These are phyloP conservation scores for Venturia nashicola DNA, from an alignment of 2,329 filamentous ascomycete species.

Conservation along the genomic window DNA sequence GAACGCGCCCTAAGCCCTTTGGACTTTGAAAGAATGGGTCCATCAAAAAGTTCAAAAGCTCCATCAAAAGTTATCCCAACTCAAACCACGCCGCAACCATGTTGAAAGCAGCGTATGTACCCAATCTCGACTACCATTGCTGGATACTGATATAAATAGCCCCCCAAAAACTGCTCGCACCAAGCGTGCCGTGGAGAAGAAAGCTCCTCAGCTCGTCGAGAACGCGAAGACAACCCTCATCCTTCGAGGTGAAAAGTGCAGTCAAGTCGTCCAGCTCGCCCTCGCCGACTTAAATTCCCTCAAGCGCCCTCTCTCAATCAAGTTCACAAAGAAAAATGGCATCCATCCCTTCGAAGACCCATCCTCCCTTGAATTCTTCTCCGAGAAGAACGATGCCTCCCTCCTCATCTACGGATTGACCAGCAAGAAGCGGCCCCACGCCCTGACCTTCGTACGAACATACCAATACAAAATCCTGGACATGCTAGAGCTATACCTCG, in stretches of 20 bases:
- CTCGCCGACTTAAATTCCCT: slow-evolving; percentile 75
- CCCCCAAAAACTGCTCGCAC: slow-evolving; percentile 58
- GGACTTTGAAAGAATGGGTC: too few species aligned
- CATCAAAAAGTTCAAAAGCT: neutral
- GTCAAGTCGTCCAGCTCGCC: slow-evolving; percentile 69
- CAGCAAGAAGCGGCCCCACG: slow-evolving; percentile 92
- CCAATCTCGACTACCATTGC: neutral
- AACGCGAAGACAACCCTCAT: slow-evolving; percentile 85
- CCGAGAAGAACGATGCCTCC: slow-evolving; percentile 87
- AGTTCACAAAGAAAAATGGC: slow-evolving; percentile 94
- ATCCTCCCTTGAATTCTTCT: slow-evolving; percentile 84
- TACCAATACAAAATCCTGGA: slow-evolving; percentile 84
- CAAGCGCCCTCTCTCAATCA: slow-evolving; percentile 72
- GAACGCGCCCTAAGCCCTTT: too few species aligned
- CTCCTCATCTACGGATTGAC: slow-evolving; percentile 74
- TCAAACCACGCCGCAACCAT: neutral
- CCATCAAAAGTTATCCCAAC: neutral
- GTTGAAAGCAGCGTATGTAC: slow-evolving; percentile 7
- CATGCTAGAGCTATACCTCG: slow-evolving; percentile 83
- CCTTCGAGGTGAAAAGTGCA: slow-evolving; percentile 76
- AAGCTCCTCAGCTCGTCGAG: slow-evolving; percentile 77
- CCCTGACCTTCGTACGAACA: slow-evolving; percentile 67
- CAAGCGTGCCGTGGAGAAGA: slow-evolving; percentile 87
- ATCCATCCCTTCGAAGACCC: slow-evolving; percentile 91
- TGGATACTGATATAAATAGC: neutral